Conservation (phyloP, 352 stramenopile species). For the Thalassiosira ordinaria region DNA sequence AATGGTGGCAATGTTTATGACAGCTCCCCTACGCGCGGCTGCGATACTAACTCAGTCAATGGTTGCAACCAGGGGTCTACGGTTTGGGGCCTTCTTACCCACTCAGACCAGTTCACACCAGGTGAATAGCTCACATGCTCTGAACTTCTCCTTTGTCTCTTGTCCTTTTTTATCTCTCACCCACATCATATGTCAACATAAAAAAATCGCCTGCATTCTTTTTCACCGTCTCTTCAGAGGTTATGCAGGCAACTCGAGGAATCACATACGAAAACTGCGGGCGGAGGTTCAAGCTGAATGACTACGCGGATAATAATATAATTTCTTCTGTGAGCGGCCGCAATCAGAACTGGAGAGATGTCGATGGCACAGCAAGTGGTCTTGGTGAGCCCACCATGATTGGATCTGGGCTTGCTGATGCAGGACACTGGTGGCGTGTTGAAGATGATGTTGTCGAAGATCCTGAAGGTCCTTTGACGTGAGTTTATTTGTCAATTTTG, state of each 20-base stretch:
- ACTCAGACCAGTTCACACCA: constrained; percentile 41
- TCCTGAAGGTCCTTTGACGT: constrained; percentile 20
- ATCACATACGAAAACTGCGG: constrained; percentile 57
- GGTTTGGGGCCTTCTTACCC: constrained; percentile 53
- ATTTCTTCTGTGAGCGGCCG: constrained; percentile 33
- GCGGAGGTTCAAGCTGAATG: constrained; percentile 31
- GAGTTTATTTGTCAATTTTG: background rate
- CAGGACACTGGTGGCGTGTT: constrained; percentile 54
- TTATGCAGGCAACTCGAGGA: constrained; percentile 52
- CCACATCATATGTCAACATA: too few species aligned
- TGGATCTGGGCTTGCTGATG: constrained; percentile 40
- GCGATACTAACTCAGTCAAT: constrained; percentile 36
- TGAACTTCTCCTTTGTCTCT: too few species aligned
- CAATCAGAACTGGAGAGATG: constrained; percentile 45
- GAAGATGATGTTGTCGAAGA: constrained; percentile 45
- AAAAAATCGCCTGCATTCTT: too few species aligned
- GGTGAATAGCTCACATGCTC: background rate
- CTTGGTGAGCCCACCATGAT: constrained; percentile 41
- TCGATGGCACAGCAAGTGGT: constrained; percentile 45
- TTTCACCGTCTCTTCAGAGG: constrained; percentile 42
- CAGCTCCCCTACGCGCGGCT: constrained; percentile 43
- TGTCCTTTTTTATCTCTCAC: too few species aligned
- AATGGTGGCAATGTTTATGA: constrained; percentile 48
- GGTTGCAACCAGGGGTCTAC: constrained; percentile 33
- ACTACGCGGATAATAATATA: constrained; percentile 9